Base-by-base conservation (phyloP, 306 rosid species). In the Trifolium subterraneum region DNA sequence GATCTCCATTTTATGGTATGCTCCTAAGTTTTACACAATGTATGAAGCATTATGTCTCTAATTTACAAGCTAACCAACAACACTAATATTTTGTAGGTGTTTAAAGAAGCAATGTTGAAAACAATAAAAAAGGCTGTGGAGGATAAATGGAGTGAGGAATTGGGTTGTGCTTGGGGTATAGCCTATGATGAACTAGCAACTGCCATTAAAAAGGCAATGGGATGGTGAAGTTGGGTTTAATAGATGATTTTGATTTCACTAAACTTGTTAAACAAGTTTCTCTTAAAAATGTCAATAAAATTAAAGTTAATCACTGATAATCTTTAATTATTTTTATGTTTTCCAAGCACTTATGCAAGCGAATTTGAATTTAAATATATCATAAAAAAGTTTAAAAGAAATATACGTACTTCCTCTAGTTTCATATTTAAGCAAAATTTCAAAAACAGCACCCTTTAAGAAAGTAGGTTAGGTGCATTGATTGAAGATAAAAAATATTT, bases 171-270 rank as follows among this genome's bases (percentile, higher is more conserved):
- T 51, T 70, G 77, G 84, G 69, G 15, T 2, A 25, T 61, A 62
- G 77, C 84, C 22, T 80, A 80, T 42, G 77, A 80, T 31, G 70
- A 75, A 70, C 20, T 75, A 59, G 77, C 84, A 15, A 38, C 33
- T 13, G 36, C 71, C 3, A 75, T 80, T 69, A 80, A 77, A 18
- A 77, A 60, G 13, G 54, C 67, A 7, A 52, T 64, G 39, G 19
- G 27, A 18, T 65, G 71, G 33, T 2, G 50, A 14, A 11, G 33
- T 18, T 1, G 41, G 23, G 2, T 74, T 38, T 33, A 47, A 2
- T 61, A 62, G 16, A 67, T 55, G 19, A 2, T 70, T 45, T 38
- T 50, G 8, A 6, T 72, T 72, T 55, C 70, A 64, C 14, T n/a
- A 14, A 20, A 55, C 70, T 44, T 52, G 73, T 54, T 50, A 56